Evolutionary conservation across 176 grass and related monocot genomes (phyloP).

Genomic region (Aechmea fasciata): DNA sequence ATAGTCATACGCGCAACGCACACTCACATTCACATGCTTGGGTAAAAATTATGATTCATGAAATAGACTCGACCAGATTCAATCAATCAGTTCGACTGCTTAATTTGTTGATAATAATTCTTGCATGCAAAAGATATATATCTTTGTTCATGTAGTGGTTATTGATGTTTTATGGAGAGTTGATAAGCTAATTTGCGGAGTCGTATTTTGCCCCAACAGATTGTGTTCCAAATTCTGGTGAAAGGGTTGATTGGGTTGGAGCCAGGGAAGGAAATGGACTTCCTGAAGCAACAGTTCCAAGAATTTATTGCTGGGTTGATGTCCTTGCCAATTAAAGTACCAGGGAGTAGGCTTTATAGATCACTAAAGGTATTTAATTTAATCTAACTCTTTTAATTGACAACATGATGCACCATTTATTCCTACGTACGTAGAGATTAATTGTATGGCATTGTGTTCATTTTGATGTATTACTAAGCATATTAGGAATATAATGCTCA

Average conservation of each 20-base stretch:
- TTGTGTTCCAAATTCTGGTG: constrained; percentile 91
- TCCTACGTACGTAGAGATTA: not conserved
- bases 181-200: constrained; percentile 4
- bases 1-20: not conserved
- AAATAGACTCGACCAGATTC: no score
- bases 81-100: no score
- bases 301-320: constrained; percentile 97
- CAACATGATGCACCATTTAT: not conserved
- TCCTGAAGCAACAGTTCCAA: constrained; percentile 80
- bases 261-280: constrained; percentile 68
- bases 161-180: not conserved
- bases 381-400: no score
- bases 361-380: constrained; percentile 63
- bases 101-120: no score
- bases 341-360: constrained; percentile 71
- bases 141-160: no score
- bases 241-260: constrained; percentile 79
- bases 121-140: no score
- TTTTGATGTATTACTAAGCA: not conserved
- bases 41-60: no score
- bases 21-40: no score
- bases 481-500: not conserved
- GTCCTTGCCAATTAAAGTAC: constrained; percentile 88
- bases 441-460: not conserved
- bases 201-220: constrained; percentile 18